Percentiles rank a stretch among this genome's conserved stretches.
Evolutionary conservation across 1,284 basidiomycete genomes (phyloP).

Genomic region (Laetiporus sulphureus): DNA sequence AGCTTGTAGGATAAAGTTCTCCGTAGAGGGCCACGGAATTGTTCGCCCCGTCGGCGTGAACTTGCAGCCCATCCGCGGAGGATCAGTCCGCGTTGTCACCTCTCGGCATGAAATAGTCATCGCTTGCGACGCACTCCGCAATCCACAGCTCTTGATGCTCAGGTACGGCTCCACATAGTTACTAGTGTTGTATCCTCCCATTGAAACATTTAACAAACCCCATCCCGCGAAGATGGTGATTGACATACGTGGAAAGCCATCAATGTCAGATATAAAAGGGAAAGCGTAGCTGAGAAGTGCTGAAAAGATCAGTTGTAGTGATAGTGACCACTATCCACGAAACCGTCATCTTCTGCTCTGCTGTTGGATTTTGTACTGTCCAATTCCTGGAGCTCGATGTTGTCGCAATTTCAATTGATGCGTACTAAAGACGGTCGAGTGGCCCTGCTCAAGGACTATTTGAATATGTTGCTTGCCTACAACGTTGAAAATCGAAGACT

Average conservation of each 20-base stretch:
- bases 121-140: conserved; percentile 26
- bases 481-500: too few relatives aligned
- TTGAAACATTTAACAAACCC: conserved; percentile 23
- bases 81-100: conserved; percentile 9
- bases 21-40: not conserved
- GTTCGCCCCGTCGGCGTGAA: conserved; percentile 9
- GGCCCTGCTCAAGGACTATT: too few relatives aligned
- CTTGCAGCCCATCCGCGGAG: conserved; percentile 3
- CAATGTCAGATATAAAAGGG: too few relatives aligned
- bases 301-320: too few relatives aligned
- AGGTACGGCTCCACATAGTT: too few relatives aligned
- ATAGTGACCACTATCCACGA: conserved; percentile 25
- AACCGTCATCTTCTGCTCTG: conserved; percentile 19
- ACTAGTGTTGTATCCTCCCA: conserved; percentile 6
- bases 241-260: too few relatives aligned
- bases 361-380: too few relatives aligned
- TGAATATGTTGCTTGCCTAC: too few relatives aligned
- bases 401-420: too few relatives aligned
- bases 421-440: too few relatives aligned
- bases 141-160: conserved; percentile 27
- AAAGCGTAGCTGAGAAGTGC: too few relatives aligned
- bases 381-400: too few relatives aligned
- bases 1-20: conserved; percentile 11
- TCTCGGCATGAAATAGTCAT: conserved; percentile 26
- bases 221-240: conserved; percentile 24